Conservation (phyloP, 495 filamentous ascomycete species). For the Aspergillus ostianus region DNA sequence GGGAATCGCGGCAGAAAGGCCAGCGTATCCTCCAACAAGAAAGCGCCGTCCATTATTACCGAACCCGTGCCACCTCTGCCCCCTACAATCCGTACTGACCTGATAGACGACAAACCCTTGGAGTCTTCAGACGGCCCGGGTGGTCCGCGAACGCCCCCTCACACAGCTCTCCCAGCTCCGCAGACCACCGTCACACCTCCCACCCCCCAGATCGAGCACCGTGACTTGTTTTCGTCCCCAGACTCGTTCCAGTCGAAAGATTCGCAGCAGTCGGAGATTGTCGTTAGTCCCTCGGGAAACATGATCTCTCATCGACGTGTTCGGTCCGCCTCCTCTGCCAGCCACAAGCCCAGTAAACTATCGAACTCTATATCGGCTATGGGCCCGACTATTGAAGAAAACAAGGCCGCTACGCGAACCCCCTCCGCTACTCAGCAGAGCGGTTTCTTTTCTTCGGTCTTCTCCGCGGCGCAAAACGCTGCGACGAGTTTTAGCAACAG, state of each 20-base stretch:
- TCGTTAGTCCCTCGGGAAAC: constrained; percentile 59
- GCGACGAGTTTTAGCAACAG: constrained; percentile 81
- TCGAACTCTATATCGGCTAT: constrained; percentile 75
- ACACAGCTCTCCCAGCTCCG: constrained; percentile 41
- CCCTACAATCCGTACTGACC: constrained; percentile 37
- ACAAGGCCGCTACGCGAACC: constrained; percentile 44
- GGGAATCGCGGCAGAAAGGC: constrained; percentile 34
- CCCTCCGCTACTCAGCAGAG: constrained; percentile 39
- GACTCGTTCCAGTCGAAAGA: constrained; percentile 30
- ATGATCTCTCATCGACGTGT: constrained; percentile 74
- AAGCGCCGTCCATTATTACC: constrained; percentile 23
- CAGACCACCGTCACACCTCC: constrained; percentile 56
- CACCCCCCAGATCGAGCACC: constrained; percentile 37
- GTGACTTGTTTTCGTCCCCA: constrained; percentile 25
- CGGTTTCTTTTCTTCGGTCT: constrained; percentile 91
- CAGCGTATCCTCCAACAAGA: constrained; percentile 42
- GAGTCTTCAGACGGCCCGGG: constrained; percentile 17
- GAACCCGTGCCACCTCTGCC: constrained; percentile 36
- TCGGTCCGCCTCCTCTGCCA: constrained; percentile 61
- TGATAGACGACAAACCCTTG: constrained; percentile 28
- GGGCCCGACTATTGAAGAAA: constrained; percentile 69
- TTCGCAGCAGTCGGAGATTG: constrained; percentile 28
- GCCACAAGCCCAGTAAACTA: constrained; percentile 79
- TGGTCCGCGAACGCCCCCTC: constrained; percentile 45
- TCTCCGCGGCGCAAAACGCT: constrained; percentile 91